phyloP scores from a whole-genome alignment of 2,329 filamentous ascomycete genomes.

The Periconia sp. region DNA sequence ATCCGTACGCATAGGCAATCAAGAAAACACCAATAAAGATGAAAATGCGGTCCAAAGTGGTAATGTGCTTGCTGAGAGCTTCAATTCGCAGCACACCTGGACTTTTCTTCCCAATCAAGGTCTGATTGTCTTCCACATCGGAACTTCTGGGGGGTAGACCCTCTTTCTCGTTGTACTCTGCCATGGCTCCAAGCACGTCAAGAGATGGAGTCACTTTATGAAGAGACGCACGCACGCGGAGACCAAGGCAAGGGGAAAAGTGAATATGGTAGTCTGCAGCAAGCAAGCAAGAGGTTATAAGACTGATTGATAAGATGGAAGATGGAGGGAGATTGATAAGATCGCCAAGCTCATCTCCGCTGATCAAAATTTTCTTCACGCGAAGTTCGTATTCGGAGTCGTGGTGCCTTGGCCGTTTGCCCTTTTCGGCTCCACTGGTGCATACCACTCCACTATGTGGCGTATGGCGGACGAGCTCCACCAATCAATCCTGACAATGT shows the following conservation, averaged over 20 bases:
- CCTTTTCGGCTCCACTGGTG: background rate
- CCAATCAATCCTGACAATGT: too few species aligned
- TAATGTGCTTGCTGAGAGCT: constrained; percentile 57
- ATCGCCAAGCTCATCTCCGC: constrained; percentile 2
- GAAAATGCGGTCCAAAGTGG: constrained; percentile 53
- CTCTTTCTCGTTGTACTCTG: constrained; percentile 10
- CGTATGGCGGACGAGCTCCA: too few species aligned
- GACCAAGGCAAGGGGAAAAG: too few species aligned
- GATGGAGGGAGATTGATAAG: constrained; percentile 3
- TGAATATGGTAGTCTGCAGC: too few species aligned
- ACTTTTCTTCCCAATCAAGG: constrained; percentile 37
- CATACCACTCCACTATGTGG: too few species aligned
- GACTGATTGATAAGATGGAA: constrained; percentile 8
- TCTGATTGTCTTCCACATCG: constrained; percentile 1
- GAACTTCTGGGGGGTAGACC: background rate
- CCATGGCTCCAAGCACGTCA: constrained; percentile 1
- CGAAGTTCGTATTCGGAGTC: background rate
- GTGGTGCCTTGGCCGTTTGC: background rate
- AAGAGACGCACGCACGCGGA: too few species aligned
- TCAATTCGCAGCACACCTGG: constrained; percentile 64
- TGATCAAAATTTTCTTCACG: background rate
- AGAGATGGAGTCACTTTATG: too few species aligned
- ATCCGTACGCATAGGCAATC: constrained; percentile 64
- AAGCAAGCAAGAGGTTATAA: too few species aligned
- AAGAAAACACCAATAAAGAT: constrained; percentile 65